Base-by-base conservation (phyloP, 2,329 filamentous ascomycete genomes). In the Bipolaris oryzae region DNA sequence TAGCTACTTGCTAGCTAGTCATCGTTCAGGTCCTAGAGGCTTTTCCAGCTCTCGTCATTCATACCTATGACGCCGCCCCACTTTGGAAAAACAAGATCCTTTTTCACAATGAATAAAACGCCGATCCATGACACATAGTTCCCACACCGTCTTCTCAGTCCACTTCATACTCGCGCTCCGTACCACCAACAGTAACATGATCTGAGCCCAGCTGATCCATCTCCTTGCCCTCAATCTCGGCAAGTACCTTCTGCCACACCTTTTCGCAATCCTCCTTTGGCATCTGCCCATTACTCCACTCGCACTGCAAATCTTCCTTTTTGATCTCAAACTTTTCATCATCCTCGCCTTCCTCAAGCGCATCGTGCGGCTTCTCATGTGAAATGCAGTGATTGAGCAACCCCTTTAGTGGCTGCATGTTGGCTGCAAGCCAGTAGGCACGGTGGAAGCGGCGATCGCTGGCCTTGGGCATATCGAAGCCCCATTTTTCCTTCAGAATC, bases 361-460 rank as follows among this genome's bases (percentile, higher is more conserved):
- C 48, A 35, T 64, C 62, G 11, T 63, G 48, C 9, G 57, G 37
- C 33, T 45, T 45, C 5, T 56, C 48, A 1, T 35, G 25, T 18
- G 6, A 5, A 4, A n/a, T 1, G 1, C 25, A 23, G 20, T 41
- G 58, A 16, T 63, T 62, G n/a, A 74, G 55, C 41, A 74, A 16
- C 1, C 39, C 50, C 0, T 50, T 48, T 6, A 72, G 25, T 2
- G 53, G 53, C 3, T 11, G 7, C 47, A 60, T 55, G 2, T 65
- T 68, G 0, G 72, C 72, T 0, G 64, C 60, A 3, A 67, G 47
- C 70, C 70, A 74, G 44, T 74, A 74, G 7, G 70, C 68, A 1
- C 57, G 58, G 41, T 74, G 71, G 33, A 71, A 74, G 2, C 70
- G 61, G 38, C 49, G 61, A n/a, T 70, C 61, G 1, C 7, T 48